These are phyloP conservation scores for Fragaria nilgerrensis DNA, from an alignment of 306 rosid species.

Conservation along the genomic window DNA sequence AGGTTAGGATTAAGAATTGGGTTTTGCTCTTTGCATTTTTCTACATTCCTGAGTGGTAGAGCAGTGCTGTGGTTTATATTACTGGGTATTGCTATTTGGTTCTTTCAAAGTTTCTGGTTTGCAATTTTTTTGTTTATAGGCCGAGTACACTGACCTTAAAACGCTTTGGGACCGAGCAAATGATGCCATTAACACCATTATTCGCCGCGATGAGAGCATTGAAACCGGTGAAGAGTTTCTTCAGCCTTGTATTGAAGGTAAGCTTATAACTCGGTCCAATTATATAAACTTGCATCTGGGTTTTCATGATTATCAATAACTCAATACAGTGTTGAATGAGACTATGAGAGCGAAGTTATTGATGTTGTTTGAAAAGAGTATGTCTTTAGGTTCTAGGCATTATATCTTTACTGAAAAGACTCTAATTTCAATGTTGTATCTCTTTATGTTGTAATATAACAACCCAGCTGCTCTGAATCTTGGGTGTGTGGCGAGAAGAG, in stretches of 20 bases:
- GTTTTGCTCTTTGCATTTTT: background rate
- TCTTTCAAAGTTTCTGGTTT: constrained; percentile 13
- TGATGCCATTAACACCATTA: constrained; percentile 67
- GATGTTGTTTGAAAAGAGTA: background rate
- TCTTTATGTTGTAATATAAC: constrained; percentile 6
- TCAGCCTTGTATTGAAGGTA: constrained; percentile 93
- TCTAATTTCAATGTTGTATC: background rate
- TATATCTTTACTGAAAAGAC: background rate
- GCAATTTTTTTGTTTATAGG: constrained; percentile 36
- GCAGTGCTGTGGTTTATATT: background rate
- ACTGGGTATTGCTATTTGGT: constrained; percentile 9
- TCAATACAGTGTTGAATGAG: background rate
- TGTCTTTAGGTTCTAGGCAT: background rate
- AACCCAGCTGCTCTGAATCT: constrained; percentile 65
- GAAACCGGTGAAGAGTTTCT: constrained; percentile 70
- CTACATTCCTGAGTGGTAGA: background rate
- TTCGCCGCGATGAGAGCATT: constrained; percentile 50
- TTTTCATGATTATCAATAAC: background rate
- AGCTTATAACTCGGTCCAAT: background rate
- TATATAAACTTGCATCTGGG: constrained; percentile 8
- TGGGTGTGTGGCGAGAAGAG: constrained; percentile 61
- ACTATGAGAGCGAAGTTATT: background rate
- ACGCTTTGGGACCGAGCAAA: constrained; percentile 63
- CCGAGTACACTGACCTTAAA: constrained; percentile 61
- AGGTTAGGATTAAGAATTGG: background rate